A percentile compares a stretch with the other conserved stretches of the same genome.
Conservation (phyloP, 352 stramenopile genomes). For the Globisporangium cylindrosporum region DNA sequence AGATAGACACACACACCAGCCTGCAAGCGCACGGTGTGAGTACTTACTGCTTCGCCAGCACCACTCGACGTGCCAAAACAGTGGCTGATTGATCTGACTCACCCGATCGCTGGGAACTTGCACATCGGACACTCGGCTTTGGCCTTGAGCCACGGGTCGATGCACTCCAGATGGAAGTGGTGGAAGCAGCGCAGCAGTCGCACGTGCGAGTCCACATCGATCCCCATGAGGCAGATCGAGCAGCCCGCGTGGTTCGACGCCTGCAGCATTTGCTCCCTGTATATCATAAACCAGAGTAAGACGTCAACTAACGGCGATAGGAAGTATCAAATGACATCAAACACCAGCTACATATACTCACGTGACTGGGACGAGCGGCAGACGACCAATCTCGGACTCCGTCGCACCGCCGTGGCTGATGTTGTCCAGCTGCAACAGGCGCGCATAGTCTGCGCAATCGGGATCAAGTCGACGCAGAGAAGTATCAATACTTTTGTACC, state of each 20-base stretch:
- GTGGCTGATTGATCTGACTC: slow-evolving; percentile 5
- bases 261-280: slow-evolving; percentile 62
- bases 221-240: slow-evolving; percentile 61
- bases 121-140: slow-evolving; percentile 77
- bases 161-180: slow-evolving; percentile 70
- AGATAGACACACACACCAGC: not conserved
- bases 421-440: slow-evolving; percentile 58
- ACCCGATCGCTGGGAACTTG: slow-evolving; percentile 70
- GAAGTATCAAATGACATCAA: not conserved
- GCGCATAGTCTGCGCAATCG: slow-evolving; percentile 53
- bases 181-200: slow-evolving; percentile 81
- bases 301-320: not conserved
- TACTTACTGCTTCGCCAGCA: too few species aligned
- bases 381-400: slow-evolving; percentile 49
- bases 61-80: too few species aligned
- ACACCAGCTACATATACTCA: slow-evolving; percentile 26
- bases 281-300: not conserved
- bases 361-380: slow-evolving; percentile 61
- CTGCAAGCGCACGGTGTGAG: not conserved
- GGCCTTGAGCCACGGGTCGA: slow-evolving; percentile 71
- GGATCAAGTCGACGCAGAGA: not conserved
- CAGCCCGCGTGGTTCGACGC: slow-evolving; percentile 50
- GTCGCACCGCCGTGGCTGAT: slow-evolving; percentile 58
- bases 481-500: too few species aligned
- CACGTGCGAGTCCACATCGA: slow-evolving; percentile 37